These are phyloP conservation scores for Penicillium sclerotigenum DNA, from an alignment of 2,329 filamentous ascomycete genomes.

Conservation along the genomic window DNA sequence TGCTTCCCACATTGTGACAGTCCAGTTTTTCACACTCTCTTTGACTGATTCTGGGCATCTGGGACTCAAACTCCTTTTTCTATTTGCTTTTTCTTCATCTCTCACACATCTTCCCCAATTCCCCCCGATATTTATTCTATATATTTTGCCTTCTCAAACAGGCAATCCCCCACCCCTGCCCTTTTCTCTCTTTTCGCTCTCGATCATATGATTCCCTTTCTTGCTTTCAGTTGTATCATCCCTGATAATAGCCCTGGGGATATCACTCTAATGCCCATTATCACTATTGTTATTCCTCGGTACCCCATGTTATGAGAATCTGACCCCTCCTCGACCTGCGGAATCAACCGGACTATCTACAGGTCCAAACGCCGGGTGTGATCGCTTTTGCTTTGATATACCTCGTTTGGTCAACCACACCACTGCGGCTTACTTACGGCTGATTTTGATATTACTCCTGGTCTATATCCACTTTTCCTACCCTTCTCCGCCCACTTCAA, in stretches of 20 bases:
- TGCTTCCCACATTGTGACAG: conserved; percentile 8
- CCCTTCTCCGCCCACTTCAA: not conserved
- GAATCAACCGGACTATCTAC: not conserved
- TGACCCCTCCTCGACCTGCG: conserved; percentile 4
- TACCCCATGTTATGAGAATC: conserved; percentile 18
- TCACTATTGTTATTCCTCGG: conserved; percentile 2
- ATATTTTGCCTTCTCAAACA: conserved; percentile 2
- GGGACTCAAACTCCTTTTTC: not conserved
- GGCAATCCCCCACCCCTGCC: conserved; percentile 2
- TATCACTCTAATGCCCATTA: not conserved
- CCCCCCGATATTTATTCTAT: not conserved
- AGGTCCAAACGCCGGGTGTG: not conserved
- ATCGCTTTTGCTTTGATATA: conserved; percentile 3
- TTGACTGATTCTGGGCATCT: not conserved
- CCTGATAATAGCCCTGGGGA: not conserved
- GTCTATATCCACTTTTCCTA: conserved; percentile 3
- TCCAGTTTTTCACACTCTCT: conserved; percentile 7
- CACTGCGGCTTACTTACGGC: conserved; percentile 6
- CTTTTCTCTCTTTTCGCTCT: not conserved
- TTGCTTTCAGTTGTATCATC: not conserved
- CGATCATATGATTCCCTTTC: not conserved
- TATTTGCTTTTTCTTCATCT: not conserved
- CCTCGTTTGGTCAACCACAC: not conserved
- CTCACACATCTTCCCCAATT: not conserved
- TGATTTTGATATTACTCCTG: not conserved